phyloP scores from a whole-genome alignment of 2,329 filamentous ascomycete species.

The Diaporthe velutina region DNA sequence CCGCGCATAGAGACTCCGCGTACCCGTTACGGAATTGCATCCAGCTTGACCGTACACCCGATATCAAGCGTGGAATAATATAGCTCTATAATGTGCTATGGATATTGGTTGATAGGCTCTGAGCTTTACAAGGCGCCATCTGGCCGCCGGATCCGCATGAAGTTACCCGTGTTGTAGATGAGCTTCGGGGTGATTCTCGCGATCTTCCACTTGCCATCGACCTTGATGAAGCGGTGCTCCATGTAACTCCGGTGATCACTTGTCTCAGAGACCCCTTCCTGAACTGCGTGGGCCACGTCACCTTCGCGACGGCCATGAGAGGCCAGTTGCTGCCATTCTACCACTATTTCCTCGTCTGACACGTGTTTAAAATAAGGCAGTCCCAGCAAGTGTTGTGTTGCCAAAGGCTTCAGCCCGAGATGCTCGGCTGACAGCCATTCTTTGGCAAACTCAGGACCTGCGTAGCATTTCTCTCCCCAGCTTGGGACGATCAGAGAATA shows the following conservation, averaged over 20 bases:
- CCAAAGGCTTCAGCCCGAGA: conserved; percentile 1
- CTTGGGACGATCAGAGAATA: neutral
- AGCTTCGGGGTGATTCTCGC: neutral
- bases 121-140: neutral
- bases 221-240: neutral
- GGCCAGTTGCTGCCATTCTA: conserved; percentile 9
- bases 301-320: conserved; percentile 5
- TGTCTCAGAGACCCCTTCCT: neutral
- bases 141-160: conserved; percentile 3
- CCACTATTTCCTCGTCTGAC: conserved; percentile 6
- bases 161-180: conserved; percentile 10
- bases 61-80: neutral
- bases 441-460: neutral
- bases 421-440: conserved; percentile 8
- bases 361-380: conserved; percentile 8
- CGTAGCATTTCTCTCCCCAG: conserved; percentile 6
- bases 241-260: conserved; percentile 10
- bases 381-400: neutral
- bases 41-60: neutral
- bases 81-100: neutral
- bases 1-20: no score
- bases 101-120: neutral
- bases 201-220: conserved; percentile 11
- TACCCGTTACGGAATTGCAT: neutral
- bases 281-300: neutral